Base-by-base conservation (phyloP, 2,329 filamentous ascomycete genomes). In the Sarocladium strictum region DNA sequence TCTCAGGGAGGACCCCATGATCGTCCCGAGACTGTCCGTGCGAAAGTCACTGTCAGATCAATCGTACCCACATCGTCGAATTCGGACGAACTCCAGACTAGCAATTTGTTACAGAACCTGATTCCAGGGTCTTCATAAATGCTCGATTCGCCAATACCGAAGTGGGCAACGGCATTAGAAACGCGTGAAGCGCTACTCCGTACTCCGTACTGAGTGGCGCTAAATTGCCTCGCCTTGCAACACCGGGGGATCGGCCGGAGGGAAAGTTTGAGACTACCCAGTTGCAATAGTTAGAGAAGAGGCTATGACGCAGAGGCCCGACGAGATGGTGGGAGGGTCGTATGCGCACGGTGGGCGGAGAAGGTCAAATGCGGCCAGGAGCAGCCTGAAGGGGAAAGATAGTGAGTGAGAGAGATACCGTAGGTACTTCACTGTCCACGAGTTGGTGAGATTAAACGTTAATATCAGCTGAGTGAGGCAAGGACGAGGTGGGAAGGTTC, bases 281-380 rank as follows among this genome's bases (percentile, higher is more conserved):
- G n/a, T n/a, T n/a, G n/a, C n/a, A n/a, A n/a, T n/a, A n/a, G n/a
- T n/a, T 35, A 51, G 47, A 21, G 29, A 14, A 3, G 27, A 24
- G n/a, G 17, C 47, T 51, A 51, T 51, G 47, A 51, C 47, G 47
- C 47, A 51, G 47, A 29, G 3, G 2, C 10, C 24, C 21, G 43
- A 17, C 12, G 15, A 32, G 43, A 10, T 49, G 43, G 26, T 49
- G 43, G 43, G 26, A n/a, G 43, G 43, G n/a, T 27, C 21, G 23
- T 27, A 3, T 47, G 43, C 11, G 24, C 11, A 29, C n/a, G n/a
- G n/a, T n/a, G 47, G 15, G 7, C 29, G 29, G 29, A 32, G 47
- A 19, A 19, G 9, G 47, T 51, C 23, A 24, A 29, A 47, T 27
- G 43, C 23, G 43, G 21, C 43, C 11, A 24, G 24, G 14, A 23